These are phyloP conservation scores for Pilaira anomala DNA, from an alignment of 192 early-diverging fungal species.

Conservation along the genomic window DNA sequence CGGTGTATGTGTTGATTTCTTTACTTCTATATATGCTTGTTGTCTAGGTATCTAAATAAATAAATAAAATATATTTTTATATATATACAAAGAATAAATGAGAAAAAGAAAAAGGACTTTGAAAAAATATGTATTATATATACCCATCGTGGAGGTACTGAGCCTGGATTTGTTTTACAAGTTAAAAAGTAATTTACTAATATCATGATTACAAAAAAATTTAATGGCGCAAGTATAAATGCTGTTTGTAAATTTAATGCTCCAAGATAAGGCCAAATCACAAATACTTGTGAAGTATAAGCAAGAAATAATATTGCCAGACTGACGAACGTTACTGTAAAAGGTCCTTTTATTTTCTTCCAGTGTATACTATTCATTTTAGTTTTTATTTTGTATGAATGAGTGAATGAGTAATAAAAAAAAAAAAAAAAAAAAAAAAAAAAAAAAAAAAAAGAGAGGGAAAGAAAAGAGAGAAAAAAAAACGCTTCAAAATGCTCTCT, in stretches of 20 bases:
- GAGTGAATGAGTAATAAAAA: background rate
- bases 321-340: conserved; percentile 16
- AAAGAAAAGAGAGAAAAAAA: background rate
- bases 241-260: conserved; percentile 14
- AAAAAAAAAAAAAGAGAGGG: conserved; percentile 2
- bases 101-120: background rate
- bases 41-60: conserved; percentile 27
- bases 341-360: conserved; percentile 13
- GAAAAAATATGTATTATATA: background rate
- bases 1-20: conserved; percentile 62
- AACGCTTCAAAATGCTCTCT: background rate
- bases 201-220: conserved; percentile 72
- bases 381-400: background rate
- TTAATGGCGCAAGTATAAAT: conserved; percentile 66
- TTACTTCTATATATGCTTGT: conserved; percentile 56
- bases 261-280: conserved; percentile 30
- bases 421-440: background rate
- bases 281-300: conserved; percentile 31
- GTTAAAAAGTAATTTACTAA: conserved; percentile 87
- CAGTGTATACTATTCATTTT: background rate
- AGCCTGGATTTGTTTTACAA: conserved; percentile 75
- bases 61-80: background rate
- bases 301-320: conserved; percentile 18
- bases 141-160: conserved; percentile 62
- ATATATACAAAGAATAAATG: background rate